These are phyloP conservation scores for Cladosporium austrohemisphaericum DNA, from an alignment of 2,329 filamentous ascomycete species.

Conservation along the genomic window DNA sequence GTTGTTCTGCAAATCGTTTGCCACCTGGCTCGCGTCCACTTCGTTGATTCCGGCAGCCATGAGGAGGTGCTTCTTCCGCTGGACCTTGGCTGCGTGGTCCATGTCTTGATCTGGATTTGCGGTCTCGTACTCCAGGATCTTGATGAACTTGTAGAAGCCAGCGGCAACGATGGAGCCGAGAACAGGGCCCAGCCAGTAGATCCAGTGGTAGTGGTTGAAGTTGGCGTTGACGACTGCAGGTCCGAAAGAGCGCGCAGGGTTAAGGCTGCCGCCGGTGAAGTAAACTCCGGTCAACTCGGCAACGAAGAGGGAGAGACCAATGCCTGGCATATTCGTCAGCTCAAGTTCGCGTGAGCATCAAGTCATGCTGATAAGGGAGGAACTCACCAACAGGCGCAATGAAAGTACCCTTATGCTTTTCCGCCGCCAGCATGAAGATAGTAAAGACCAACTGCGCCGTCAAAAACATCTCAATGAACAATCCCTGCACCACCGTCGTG, in stretches of 20 bases:
- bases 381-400: constrained; percentile 35
- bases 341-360: background rate
- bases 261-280: constrained; percentile 38
- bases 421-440: constrained; percentile 41
- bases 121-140: constrained; percentile 33
- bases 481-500: constrained; percentile 36
- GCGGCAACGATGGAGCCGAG: constrained; percentile 30
- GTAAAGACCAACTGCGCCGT: constrained; percentile 41
- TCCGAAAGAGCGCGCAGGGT: constrained; percentile 36
- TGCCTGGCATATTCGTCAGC: constrained; percentile 20
- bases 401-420: constrained; percentile 42
- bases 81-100: constrained; percentile 16
- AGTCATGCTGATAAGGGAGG: background rate
- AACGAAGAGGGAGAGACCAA: constrained; percentile 46
- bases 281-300: constrained; percentile 40
- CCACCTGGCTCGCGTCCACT: constrained; percentile 19
- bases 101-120: constrained; percentile 32
- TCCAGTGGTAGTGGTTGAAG: constrained; percentile 33
- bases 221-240: constrained; percentile 25
- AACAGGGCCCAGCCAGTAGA: constrained; percentile 33
- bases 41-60: constrained; percentile 24
- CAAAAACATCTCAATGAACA: constrained; percentile 41
- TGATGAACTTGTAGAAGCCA: constrained; percentile 32
- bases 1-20: constrained; percentile 17
- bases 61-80: constrained; percentile 18